A percentile compares a stretch with the other conserved stretches of the same genome.
These are phyloP conservation scores for Talaromyces sp. DNA, from an alignment of 2,329 filamentous ascomycete species.

Conservation along the genomic window DNA sequence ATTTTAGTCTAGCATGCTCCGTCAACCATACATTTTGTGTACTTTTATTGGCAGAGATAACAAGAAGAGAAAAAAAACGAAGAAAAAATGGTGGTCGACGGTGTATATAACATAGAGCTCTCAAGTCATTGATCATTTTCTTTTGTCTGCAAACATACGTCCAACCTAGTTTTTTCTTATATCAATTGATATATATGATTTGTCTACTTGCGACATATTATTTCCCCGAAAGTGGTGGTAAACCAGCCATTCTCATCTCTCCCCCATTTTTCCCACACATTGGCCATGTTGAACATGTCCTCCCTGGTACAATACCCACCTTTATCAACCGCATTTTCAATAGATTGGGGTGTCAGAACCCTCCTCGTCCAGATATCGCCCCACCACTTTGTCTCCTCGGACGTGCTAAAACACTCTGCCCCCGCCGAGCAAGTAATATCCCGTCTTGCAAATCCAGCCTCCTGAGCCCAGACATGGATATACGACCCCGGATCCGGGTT, in stretches of 20 bases:
- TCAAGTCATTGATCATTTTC: slow-evolving; percentile 2
- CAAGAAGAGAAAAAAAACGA: slow-evolving; percentile 1
- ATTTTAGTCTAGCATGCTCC: neutral
- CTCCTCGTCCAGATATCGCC: slow-evolving; percentile 5
- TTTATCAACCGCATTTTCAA: slow-evolving; percentile 14
- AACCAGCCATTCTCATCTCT: slow-evolving; percentile 15
- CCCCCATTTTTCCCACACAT: slow-evolving; percentile 18
- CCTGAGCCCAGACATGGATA: slow-evolving; percentile 18
- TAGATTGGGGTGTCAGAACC: slow-evolving; percentile 16
- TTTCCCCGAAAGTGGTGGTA: slow-evolving; percentile 12
- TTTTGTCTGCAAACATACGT: neutral
- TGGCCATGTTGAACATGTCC: slow-evolving; percentile 16
- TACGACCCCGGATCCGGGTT: slow-evolving; percentile 15
- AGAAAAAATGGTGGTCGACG: slow-evolving; percentile 10
- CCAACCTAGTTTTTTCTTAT: neutral
- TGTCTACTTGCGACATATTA: slow-evolving; percentile 11
- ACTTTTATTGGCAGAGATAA: slow-evolving; percentile 9
- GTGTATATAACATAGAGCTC: slow-evolving; percentile 12
- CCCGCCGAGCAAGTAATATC: slow-evolving; percentile 14
- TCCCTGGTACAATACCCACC: slow-evolving; percentile 16
- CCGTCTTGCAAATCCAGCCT: slow-evolving; percentile 18
- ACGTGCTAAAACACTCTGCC: slow-evolving; percentile 9
- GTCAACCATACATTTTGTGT: slow-evolving; percentile 6
- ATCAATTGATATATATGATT: too few relatives aligned
- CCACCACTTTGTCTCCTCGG: slow-evolving; percentile 9